These are phyloP conservation scores for Lophiostoma macrostomum DNA, from an alignment of 495 filamentous ascomycete genomes.

Conservation along the genomic window DNA sequence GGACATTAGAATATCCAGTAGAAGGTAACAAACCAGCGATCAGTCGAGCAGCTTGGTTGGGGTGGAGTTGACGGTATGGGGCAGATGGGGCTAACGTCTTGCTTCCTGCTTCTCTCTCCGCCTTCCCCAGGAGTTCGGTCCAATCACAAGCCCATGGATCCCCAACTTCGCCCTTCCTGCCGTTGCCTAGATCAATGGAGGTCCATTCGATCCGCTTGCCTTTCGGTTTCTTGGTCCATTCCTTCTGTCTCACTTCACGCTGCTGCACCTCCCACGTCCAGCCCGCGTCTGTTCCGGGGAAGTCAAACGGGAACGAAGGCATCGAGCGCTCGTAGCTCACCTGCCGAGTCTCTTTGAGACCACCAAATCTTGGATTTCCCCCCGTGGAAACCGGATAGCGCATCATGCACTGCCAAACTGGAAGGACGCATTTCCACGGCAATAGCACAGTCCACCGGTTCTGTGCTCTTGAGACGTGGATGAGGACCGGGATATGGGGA, in stretches of 20 bases:
- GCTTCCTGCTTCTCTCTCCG: background rate
- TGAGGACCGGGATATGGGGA: slow-evolving; percentile 75
- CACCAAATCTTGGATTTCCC: slow-evolving; percentile 76
- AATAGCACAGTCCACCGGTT: slow-evolving; percentile 79
- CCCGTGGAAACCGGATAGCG: slow-evolving; percentile 80
- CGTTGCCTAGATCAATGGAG: slow-evolving; percentile 69
- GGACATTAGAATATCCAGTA: slow-evolving; percentile 9
- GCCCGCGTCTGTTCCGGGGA: slow-evolving; percentile 77
- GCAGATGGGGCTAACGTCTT: background rate
- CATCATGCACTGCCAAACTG: slow-evolving; percentile 85
- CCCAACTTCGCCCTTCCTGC: slow-evolving; percentile 79
- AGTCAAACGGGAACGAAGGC: slow-evolving; percentile 88
- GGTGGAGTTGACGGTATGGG: slow-evolving; percentile 17
- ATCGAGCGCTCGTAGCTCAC: slow-evolving; percentile 74
- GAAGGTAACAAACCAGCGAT: background rate
- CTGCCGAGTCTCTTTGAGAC: slow-evolving; percentile 75
- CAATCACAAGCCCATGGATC: slow-evolving; percentile 86
- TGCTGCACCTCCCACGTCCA: slow-evolving; percentile 70
- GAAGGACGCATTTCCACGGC: slow-evolving; percentile 86
- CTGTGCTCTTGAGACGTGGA: slow-evolving; percentile 56
- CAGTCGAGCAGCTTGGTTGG: background rate
- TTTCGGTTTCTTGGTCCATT: slow-evolving; percentile 79
- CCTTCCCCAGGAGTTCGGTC: slow-evolving; percentile 54
- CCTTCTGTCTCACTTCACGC: slow-evolving; percentile 55
- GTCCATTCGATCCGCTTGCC: slow-evolving; percentile 76